Evolutionary conservation across 2,329 filamentous ascomycete genomes (phyloP).

Genomic region (Grosmannia clavigera): DNA sequence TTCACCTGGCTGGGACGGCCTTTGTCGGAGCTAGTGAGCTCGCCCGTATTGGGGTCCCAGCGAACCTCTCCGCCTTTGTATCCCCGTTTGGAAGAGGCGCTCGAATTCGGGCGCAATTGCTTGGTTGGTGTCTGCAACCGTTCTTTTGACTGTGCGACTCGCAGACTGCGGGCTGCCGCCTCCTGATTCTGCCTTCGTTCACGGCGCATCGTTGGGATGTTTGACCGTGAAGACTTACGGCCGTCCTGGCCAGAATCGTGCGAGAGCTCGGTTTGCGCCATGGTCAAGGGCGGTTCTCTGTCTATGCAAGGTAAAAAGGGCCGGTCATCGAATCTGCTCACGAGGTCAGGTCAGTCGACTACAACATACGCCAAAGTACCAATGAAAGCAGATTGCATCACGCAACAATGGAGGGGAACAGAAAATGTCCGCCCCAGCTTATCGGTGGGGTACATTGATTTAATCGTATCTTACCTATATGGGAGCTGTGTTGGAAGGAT

Average conservation of each 20-base stretch:
- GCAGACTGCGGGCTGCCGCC: constrained; percentile 22
- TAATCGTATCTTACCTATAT: constrained; percentile 18
- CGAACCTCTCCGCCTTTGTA: constrained; percentile 28
- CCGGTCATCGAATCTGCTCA: background rate
- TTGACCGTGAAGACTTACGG: constrained; percentile 15
- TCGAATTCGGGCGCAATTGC: constrained; percentile 11
- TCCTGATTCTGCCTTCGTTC: constrained; percentile 34
- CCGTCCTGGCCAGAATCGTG: background rate
- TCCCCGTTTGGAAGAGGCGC: constrained; percentile 7
- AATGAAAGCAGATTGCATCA: background rate
- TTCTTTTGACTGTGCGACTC: constrained; percentile 26
- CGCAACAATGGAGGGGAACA: constrained; percentile 17
- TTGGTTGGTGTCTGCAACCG: constrained; percentile 17
- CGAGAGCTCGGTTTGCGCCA: constrained; percentile 9
- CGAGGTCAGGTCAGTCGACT: background rate
- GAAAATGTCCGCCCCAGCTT: too few relatives aligned
- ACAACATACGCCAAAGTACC: constrained; percentile 5
- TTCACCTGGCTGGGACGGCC: constrained; percentile 45
- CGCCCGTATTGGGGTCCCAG: constrained; percentile 57
- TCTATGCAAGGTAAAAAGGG: constrained; percentile 23
- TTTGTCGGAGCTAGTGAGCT: constrained; percentile 44
- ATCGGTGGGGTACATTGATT: background rate
- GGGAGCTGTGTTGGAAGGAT: constrained; percentile 21
- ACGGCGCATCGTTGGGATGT: constrained; percentile 40
- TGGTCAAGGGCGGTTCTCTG: constrained; percentile 16